These are phyloP conservation scores for Kwoniella bestiolae DNA, from an alignment of 768 basidiomycete species.

Conservation along the genomic window DNA sequence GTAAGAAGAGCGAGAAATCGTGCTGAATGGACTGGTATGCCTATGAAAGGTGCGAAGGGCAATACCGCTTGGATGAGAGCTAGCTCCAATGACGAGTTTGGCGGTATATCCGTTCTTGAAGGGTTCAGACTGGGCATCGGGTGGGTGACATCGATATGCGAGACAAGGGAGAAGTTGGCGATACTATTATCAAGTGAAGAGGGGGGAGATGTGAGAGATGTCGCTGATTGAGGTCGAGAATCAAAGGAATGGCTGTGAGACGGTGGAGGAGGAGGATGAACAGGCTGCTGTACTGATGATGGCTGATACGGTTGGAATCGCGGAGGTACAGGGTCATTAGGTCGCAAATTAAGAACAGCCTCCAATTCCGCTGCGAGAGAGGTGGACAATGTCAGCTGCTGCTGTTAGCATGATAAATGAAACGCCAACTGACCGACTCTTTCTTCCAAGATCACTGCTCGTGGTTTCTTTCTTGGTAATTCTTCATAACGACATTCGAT, in stretches of 20 bases:
- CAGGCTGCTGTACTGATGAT: neutral
- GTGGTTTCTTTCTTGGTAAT: conserved; percentile 35
- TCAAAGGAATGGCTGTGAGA: conserved; percentile 4
- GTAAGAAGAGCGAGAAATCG: conserved; percentile 46
- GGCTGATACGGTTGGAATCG: neutral
- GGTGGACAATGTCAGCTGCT: neutral
- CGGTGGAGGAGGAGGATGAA: neutral
- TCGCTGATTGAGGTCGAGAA: conserved; percentile 3
- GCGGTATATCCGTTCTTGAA: conserved; percentile 27
- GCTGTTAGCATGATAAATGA: neutral
- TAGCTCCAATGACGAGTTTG: conserved; percentile 36
- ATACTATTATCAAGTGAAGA: neutral
- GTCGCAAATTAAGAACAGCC: conserved; percentile 7
- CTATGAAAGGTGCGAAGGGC: conserved; percentile 42
- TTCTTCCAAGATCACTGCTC: conserved; percentile 42
- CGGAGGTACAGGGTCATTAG: conserved; percentile 13
- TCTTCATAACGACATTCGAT: conserved; percentile 48
- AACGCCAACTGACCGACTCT: conserved; percentile 38
- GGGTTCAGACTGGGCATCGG: conserved; percentile 18
- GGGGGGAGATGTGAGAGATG: conserved; percentile 4
- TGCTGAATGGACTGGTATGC: conserved; percentile 49
- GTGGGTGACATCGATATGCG: conserved; percentile 1
- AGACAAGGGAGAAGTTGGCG: conserved; percentile 1
- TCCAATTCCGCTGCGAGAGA: conserved; percentile 23
- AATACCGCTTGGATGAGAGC: conserved; percentile 43